phyloP scores from a whole-genome alignment of 495 filamentous ascomycete species.

The Penicillium coprophilum region DNA sequence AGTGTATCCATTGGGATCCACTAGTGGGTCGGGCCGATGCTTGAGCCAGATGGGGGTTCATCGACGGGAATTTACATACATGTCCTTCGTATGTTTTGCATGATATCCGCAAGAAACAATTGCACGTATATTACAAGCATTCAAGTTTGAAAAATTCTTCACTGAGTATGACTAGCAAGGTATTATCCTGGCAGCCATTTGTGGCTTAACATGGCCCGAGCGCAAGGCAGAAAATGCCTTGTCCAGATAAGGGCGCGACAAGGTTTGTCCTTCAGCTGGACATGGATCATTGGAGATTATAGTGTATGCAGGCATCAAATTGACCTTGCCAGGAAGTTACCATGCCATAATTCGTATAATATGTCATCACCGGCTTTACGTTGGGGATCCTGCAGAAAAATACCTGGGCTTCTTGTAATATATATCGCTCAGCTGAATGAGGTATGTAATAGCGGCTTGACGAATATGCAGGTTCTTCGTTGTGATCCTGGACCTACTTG shows the following conservation, averaged over 20 bases:
- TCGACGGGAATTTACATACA: neutral
- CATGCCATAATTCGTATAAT: neutral
- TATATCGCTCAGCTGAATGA: neutral
- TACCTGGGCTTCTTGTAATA: neutral
- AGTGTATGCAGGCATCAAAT: slow-evolving; percentile 10
- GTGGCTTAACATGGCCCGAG: slow-evolving; percentile 19
- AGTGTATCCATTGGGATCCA: slow-evolving; percentile 3
- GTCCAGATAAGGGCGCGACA: slow-evolving; percentile 5
- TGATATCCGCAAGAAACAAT: neutral
- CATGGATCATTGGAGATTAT: slow-evolving; percentile 7
- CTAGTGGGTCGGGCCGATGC: slow-evolving; percentile 17
- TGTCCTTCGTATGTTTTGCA: neutral
- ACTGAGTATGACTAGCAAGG: neutral
- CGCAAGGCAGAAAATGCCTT: slow-evolving; percentile 26
- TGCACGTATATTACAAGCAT: neutral
- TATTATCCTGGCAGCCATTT: neutral
- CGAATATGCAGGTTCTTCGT: neutral
- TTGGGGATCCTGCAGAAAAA: no score
- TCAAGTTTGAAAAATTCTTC: neutral
- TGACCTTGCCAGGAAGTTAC: neutral
- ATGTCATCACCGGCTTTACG: neutral
- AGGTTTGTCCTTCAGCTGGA: slow-evolving; percentile 18
- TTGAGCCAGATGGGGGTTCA: neutral
- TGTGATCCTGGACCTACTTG: neutral
- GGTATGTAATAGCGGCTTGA: neutral